Evolutionary conservation across 805 yeast genomes (phyloP).

Genomic region (Priceomyces medius): DNA sequence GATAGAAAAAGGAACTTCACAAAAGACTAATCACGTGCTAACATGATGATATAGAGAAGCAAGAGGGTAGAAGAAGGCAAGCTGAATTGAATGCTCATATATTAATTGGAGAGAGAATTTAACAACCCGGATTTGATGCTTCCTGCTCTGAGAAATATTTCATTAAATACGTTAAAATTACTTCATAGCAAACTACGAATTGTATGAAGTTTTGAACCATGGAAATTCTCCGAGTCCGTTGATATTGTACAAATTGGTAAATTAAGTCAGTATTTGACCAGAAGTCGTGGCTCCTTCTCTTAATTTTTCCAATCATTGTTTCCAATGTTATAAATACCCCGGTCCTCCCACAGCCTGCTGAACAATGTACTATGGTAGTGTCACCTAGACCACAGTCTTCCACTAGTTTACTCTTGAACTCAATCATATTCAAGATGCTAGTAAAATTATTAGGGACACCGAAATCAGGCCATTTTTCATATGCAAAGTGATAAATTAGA

Average conservation of each 20-base stretch:
- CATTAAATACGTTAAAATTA: constrained; percentile 31
- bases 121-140: no score
- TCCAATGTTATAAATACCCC: constrained; percentile 52
- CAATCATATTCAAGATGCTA: constrained; percentile 32
- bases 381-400: constrained; percentile 9
- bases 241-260: constrained; percentile 59
- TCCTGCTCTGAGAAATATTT: no score
- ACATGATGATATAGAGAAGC: no score
- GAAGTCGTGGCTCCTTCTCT: constrained; percentile 11
- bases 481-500: constrained; percentile 38
- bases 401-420: constrained; percentile 29
- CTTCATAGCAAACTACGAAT: constrained; percentile 71
- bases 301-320: constrained; percentile 23
- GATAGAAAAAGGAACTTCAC: no score
- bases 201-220: constrained; percentile 86
- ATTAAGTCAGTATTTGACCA: constrained; percentile 51
- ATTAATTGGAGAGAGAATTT: no score
- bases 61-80: no score
- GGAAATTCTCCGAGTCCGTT: constrained; percentile 72
- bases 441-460: constrained; percentile 38
- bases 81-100: no score
- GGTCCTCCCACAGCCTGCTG: constrained; percentile 62
- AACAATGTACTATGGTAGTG: constrained; percentile 47
- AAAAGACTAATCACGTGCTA: no score
- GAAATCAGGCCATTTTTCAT: constrained; percentile 47